These are phyloP conservation scores for Penicillium daleae DNA, from an alignment of 495 filamentous ascomycete genomes.

Conservation along the genomic window DNA sequence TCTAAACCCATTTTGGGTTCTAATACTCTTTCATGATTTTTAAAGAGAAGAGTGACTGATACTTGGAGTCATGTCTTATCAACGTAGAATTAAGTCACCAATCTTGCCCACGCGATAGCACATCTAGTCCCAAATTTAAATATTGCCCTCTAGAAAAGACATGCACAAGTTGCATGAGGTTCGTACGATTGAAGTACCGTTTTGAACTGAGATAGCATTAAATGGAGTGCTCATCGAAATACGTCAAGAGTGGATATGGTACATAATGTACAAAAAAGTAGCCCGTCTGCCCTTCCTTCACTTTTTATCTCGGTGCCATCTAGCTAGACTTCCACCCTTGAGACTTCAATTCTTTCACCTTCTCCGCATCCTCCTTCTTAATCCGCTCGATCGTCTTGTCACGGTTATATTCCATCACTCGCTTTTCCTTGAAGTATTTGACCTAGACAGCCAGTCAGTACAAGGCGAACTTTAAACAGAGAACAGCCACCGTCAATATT, in stretches of 20 bases:
- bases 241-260: slow-evolving; percentile 33
- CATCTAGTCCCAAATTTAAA: not conserved
- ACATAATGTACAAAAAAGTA: slow-evolving; percentile 32
- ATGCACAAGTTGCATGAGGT: not conserved
- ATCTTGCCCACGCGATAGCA: not conserved
- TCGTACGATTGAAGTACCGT: not conserved
- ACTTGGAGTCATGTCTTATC: not conserved
- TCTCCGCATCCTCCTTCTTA: slow-evolving; percentile 73
- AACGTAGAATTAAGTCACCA: not conserved
- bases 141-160: not conserved
- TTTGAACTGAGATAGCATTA: slow-evolving; percentile 1
- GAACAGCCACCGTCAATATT: not conserved
- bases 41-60: no score
- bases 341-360: slow-evolving; percentile 56
- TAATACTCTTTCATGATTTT: not conserved
- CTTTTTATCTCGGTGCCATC: not conserved
- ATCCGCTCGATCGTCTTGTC: slow-evolving; percentile 77
- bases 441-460: slow-evolving; percentile 60
- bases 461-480: not conserved
- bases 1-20: not conserved
- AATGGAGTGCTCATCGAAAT: slow-evolving; percentile 22
- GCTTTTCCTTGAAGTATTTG: slow-evolving; percentile 94
- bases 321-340: slow-evolving; percentile 41
- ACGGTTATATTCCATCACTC: slow-evolving; percentile 88
- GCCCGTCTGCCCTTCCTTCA: slow-evolving; percentile 2